These are phyloP conservation scores for Cladobotryum protrusum DNA, from an alignment of 2,329 filamentous ascomycete species.

Conservation along the genomic window DNA sequence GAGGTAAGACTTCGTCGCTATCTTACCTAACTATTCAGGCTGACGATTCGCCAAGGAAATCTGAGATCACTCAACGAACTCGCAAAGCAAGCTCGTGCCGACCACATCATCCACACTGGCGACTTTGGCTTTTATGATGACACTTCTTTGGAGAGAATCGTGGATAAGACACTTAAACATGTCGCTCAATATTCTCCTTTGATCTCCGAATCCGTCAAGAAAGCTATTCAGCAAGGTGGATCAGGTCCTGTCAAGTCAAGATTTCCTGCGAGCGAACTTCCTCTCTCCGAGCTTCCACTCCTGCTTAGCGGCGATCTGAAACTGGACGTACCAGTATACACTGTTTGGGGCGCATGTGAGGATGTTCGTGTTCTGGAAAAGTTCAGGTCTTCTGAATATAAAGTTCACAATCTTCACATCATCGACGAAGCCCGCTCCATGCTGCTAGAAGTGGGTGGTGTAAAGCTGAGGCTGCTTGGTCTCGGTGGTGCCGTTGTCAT, in stretches of 20 bases:
- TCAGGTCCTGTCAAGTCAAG: constrained; percentile 78
- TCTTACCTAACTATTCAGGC: constrained; percentile 2
- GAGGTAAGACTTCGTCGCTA: constrained; percentile 42
- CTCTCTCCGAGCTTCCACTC: constrained; percentile 84
- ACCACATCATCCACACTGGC: constrained; percentile 97
- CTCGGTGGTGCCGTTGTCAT: constrained; percentile 96
- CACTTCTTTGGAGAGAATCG: constrained; percentile 90
- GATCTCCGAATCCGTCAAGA: constrained; percentile 71
- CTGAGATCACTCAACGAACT: constrained; percentile 93
- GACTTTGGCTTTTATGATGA: constrained; percentile 99
- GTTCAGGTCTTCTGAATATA: constrained; percentile 96
- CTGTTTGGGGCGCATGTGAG: constrained; percentile 97
- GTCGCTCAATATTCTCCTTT: constrained; percentile 97
- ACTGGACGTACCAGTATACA: constrained; percentile 94
- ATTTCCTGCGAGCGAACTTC: constrained; percentile 73
- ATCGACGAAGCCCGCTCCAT: constrained; percentile 97
- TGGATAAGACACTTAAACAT: constrained; percentile 97
- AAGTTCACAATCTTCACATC: constrained; percentile 94
- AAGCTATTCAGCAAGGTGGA: constrained; percentile 58
- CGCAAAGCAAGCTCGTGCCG: constrained; percentile 86
- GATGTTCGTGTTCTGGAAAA: constrained; percentile 97
- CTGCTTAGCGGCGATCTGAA: constrained; percentile 85
- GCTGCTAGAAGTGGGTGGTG: constrained; percentile 87
- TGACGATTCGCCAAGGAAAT: constrained; percentile 61
- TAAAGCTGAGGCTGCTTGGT: constrained; percentile 90